Percentiles rank a stretch among this genome's conserved stretches.
These are phyloP conservation scores for Rhamnella rubrinervis DNA, from an alignment of 331 rosid genomes.

Conservation along the genomic window DNA sequence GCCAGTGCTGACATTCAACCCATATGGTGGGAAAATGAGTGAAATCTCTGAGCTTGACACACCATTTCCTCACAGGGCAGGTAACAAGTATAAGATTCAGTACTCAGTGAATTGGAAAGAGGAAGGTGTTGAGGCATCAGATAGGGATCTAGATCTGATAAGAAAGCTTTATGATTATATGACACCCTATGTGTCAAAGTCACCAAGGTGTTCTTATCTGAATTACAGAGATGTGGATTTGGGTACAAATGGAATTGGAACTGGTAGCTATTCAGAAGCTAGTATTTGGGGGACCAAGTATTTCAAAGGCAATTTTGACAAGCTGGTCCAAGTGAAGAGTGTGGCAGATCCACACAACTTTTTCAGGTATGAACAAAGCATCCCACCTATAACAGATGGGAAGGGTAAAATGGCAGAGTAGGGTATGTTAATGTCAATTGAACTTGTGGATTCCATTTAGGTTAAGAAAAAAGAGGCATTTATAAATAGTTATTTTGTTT, in stretches of 20 bases:
- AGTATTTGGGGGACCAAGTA: conserved; percentile 62
- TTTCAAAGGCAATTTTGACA: conserved; percentile 53
- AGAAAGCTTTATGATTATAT: conserved; percentile 47
- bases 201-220: conserved; percentile 56
- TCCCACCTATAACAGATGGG: conserved; percentile 45
- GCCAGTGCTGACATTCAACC: conserved; percentile 44
- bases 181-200: conserved; percentile 54
- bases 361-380: conserved; percentile 63
- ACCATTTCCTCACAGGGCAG: conserved; percentile 67
- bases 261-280: conserved; percentile 44
- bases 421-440: background rate
- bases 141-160: conserved; percentile 31
- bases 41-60: conserved; percentile 53
- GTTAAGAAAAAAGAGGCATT: too few relatives aligned
- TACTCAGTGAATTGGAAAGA: conserved; percentile 59
- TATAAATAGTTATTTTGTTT: too few relatives aligned
- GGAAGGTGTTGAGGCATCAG: conserved; percentile 28
- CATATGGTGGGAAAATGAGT: conserved; percentile 67
- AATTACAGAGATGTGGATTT: conserved; percentile 67
- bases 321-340: conserved; percentile 49
- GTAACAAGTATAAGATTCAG: conserved; percentile 57
- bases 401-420: conserved; percentile 23
- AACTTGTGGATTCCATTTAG: too few relatives aligned
- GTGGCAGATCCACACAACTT: conserved; percentile 55
- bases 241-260: conserved; percentile 51